phyloP scores from a whole-genome alignment of 306 rosid species.

The Prunus salicina region DNA sequence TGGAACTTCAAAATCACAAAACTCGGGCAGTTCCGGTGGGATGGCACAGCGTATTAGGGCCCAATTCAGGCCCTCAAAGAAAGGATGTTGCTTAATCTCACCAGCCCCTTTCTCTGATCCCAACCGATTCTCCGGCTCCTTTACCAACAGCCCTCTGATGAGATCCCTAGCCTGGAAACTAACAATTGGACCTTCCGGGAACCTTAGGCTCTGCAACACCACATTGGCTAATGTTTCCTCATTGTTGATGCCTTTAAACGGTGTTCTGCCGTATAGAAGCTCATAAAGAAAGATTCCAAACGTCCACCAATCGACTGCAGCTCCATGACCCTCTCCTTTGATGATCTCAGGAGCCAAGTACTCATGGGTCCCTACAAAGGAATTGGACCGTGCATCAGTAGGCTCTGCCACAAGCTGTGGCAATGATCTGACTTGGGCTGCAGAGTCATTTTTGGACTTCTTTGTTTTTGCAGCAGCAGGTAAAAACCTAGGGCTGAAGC shows the following conservation, averaged over 20 bases:
- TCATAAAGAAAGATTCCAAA: slow-evolving; percentile 87
- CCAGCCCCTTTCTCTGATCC: slow-evolving; percentile 86
- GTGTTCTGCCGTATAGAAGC: slow-evolving; percentile 76
- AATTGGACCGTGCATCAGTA: slow-evolving; percentile 78
- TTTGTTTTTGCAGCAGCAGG: slow-evolving; percentile 62
- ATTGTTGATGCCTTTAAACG: slow-evolving; percentile 69
- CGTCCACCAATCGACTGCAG: slow-evolving; percentile 98
- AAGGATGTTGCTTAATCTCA: slow-evolving; percentile 84
- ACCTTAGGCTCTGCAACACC: slow-evolving; percentile 60
- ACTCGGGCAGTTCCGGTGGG: slow-evolving; percentile 80
- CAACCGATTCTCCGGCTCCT: slow-evolving; percentile 78
- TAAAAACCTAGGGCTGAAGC: slow-evolving; percentile 78
- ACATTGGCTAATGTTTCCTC: slow-evolving; percentile 83
- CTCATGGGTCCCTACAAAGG: slow-evolving; percentile 92
- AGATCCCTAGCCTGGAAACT: slow-evolving; percentile 82
- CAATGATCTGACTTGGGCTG: slow-evolving; percentile 61
- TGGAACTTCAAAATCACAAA: slow-evolving; percentile 50
- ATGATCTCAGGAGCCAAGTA: slow-evolving; percentile 92
- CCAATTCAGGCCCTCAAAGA: slow-evolving; percentile 88
- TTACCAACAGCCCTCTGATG: slow-evolving; percentile 66
- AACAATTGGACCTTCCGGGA: slow-evolving; percentile 67
- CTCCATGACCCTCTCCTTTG: slow-evolving; percentile 90
- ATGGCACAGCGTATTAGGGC: slow-evolving; percentile 74
- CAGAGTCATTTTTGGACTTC: slow-evolving; percentile 50
- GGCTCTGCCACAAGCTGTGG: slow-evolving; percentile 95